Conservation (phyloP, 768 basidiomycete genomes). For the Hypholoma sublateritium region DNA sequence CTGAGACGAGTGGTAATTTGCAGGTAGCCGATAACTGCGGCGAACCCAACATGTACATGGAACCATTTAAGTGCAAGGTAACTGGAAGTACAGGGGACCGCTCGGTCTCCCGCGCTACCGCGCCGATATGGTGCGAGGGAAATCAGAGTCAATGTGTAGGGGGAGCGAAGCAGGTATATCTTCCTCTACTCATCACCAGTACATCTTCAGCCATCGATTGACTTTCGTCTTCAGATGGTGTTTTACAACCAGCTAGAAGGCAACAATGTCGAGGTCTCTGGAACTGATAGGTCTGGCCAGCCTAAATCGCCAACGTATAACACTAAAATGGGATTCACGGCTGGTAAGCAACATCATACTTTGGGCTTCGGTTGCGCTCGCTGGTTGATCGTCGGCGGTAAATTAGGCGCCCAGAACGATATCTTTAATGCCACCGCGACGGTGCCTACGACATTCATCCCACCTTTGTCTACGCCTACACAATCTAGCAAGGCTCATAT, state of each 20-base stretch:
- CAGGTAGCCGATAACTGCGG: slow-evolving; percentile 33
- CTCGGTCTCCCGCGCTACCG: slow-evolving; percentile 28
- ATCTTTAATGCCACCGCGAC: slow-evolving; percentile 13
- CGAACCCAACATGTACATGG: slow-evolving; percentile 47
- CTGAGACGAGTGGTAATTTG: neutral
- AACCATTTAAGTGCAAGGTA: slow-evolving; percentile 39
- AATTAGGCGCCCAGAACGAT: slow-evolving; percentile 21
- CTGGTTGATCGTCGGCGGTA: neutral
- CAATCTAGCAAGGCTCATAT: neutral
- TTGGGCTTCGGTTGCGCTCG: neutral
- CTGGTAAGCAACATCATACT: slow-evolving; percentile 20
- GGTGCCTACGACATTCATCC: neutral
- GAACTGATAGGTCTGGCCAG: slow-evolving; percentile 42
- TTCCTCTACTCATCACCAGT: neutral
- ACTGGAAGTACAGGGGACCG: slow-evolving; percentile 28
- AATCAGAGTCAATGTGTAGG: slow-evolving; percentile 30
- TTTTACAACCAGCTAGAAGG: slow-evolving; percentile 43
- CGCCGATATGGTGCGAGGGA: slow-evolving; percentile 44
- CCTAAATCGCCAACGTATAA: slow-evolving; percentile 38
- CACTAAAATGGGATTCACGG: slow-evolving; percentile 31
- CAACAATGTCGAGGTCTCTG: slow-evolving; percentile 40
- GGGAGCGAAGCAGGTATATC: slow-evolving; percentile 38
- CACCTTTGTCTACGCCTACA: neutral
- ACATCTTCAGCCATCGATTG: neutral
- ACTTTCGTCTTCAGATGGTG: slow-evolving; percentile 29